These are phyloP conservation scores for Calcarisporium arbuscula DNA, from an alignment of 2,329 filamentous ascomycete genomes.

Conservation along the genomic window DNA sequence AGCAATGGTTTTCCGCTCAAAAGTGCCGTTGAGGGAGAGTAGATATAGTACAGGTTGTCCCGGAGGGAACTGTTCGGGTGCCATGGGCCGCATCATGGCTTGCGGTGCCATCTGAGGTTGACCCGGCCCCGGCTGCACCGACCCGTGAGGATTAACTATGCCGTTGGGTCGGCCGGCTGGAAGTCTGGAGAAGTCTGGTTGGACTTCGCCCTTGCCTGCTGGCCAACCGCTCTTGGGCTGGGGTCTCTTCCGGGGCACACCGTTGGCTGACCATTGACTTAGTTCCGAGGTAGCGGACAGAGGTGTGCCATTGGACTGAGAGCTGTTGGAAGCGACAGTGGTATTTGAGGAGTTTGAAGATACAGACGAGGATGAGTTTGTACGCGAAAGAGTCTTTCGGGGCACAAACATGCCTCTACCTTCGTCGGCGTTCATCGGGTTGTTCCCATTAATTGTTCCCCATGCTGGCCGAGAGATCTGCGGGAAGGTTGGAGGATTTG, in stretches of 20 bases:
- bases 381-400: slow-evolving; percentile 78
- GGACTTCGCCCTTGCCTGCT: slow-evolving; percentile 38
- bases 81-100: slow-evolving; percentile 55
- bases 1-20: slow-evolving; percentile 92
- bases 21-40: slow-evolving; percentile 88
- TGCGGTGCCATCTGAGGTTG: slow-evolving; percentile 35
- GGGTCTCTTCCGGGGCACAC: slow-evolving; percentile 44
- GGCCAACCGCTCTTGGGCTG: slow-evolving; percentile 47
- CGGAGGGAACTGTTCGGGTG: slow-evolving; percentile 51
- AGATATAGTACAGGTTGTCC: slow-evolving; percentile 77
- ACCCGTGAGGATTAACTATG: slow-evolving; percentile 25
- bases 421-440: slow-evolving; percentile 77
- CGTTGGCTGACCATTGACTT: slow-evolving; percentile 43
- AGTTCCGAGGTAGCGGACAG: slow-evolving; percentile 40
- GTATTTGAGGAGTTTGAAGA: slow-evolving; percentile 58
- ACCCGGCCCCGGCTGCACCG: slow-evolving; percentile 23
- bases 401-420: slow-evolving; percentile 83
- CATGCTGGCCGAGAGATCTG: slow-evolving; percentile 60
- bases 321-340: slow-evolving; percentile 55
- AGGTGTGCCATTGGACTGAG: slow-evolving; percentile 55
- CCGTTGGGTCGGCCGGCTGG: slow-evolving; percentile 38
- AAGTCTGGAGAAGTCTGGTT: slow-evolving; percentile 41
- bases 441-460: slow-evolving; percentile 51
- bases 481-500: slow-evolving; percentile 57
- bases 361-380: slow-evolving; percentile 86